Evolutionary conservation across 108 stramenopile species (phyloP).

Genomic region (Skeletonema potamos): DNA sequence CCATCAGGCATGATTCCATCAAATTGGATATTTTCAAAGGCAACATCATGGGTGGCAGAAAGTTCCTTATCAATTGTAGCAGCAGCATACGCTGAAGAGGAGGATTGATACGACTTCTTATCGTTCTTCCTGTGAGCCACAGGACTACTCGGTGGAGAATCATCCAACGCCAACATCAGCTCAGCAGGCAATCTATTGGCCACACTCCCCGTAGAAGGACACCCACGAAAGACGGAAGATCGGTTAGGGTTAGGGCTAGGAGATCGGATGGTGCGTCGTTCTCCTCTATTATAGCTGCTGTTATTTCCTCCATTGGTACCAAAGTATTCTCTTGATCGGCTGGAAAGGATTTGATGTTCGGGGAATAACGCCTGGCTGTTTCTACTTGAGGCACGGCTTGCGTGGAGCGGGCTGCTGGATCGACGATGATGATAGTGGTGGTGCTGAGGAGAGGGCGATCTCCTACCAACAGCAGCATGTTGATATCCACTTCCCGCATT

Average conservation of each 20-base stretch:
- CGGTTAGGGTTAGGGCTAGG: background rate
- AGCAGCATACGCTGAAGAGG: background rate
- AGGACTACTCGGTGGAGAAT: background rate
- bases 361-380: constrained; percentile 24
- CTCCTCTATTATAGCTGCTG: background rate
- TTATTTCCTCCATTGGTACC: background rate
- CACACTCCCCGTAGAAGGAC: background rate
- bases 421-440: background rate
- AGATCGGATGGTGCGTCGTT: constrained; percentile 3
- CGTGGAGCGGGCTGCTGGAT: constrained; percentile 3
- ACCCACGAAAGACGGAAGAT: constrained; percentile 16
- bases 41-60: constrained; percentile 10
- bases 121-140: background rate
- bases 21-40: constrained; percentile 7
- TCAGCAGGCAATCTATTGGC: constrained; percentile 15
- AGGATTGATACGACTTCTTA: background rate
- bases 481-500: background rate
- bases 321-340: constrained; percentile 16
- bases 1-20: constrained; percentile 12
- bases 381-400: background rate
- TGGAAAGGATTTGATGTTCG: constrained; percentile 31
- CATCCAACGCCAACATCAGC: constrained; percentile 21
- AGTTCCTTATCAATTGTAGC: constrained; percentile 25
- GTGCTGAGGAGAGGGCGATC: constrained; percentile 2
- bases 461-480: background rate